A percentile compares a stretch with the other conserved stretches of the same genome.
These are phyloP conservation scores for Tylopilus intermedius DNA, from an alignment of 768 basidiomycete species.

Conservation along the genomic window DNA sequence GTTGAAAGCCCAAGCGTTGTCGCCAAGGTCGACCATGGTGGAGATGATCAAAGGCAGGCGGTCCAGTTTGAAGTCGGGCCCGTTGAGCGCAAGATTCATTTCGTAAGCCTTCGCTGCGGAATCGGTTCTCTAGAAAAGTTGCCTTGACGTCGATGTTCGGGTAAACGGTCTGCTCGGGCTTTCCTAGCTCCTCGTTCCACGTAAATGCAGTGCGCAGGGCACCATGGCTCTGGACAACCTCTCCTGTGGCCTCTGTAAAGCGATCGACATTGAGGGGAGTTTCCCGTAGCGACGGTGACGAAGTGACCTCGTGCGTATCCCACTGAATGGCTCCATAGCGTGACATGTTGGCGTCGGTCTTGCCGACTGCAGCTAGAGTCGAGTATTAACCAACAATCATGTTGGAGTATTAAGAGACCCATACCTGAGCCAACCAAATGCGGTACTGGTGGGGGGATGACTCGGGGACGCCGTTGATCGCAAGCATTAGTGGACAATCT, in stretches of 20 bases:
- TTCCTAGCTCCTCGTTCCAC: constrained; percentile 28
- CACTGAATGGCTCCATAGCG: constrained; percentile 31
- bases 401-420: not conserved
- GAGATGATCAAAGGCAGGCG: constrained; percentile 22
- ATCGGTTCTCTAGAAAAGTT: constrained; percentile 20
- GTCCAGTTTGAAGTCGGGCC: constrained; percentile 25
- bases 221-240: constrained; percentile 28
- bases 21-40: constrained; percentile 24
- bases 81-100: constrained; percentile 24
- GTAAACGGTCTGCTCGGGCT: constrained; percentile 28
- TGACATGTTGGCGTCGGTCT: too few relatives aligned
- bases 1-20: constrained; percentile 24
- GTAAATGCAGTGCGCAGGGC: constrained; percentile 27
- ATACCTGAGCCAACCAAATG: constrained; percentile 31
- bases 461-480: constrained; percentile 22
- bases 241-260: constrained; percentile 24
- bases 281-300: constrained; percentile 17
- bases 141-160: constrained; percentile 23
- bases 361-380: constrained; percentile 19
- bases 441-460: constrained; percentile 22
- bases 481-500: constrained; percentile 28
- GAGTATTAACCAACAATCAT: not conserved
- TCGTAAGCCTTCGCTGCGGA: constrained; percentile 26
- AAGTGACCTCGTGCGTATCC: constrained; percentile 28
- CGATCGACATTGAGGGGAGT: constrained; percentile 24